A percentile compares a stretch with the other conserved stretches of the same genome.
These are phyloP conservation scores for Erysimum cheiranthoides DNA, from an alignment of 345 rosid genomes.

Conservation along the genomic window DNA sequence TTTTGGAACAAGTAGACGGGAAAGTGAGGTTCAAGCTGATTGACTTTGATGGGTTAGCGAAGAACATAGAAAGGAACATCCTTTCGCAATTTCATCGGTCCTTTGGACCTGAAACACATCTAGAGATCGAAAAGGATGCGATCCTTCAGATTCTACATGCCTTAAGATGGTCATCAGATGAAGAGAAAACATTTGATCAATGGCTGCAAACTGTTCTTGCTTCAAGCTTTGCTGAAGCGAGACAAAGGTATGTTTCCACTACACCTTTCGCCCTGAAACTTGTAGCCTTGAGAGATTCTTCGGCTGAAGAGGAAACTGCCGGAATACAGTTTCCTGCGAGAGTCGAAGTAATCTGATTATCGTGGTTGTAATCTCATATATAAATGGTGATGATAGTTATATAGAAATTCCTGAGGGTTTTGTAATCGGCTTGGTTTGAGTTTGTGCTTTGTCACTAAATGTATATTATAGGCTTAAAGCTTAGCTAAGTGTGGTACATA, in stretches of 20 bases:
- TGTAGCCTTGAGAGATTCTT: constrained; percentile 43
- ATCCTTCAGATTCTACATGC: constrained; percentile 62
- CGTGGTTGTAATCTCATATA: background rate
- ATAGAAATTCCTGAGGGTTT: constrained; percentile 24
- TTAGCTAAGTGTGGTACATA: constrained; percentile 30
- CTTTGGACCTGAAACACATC: constrained; percentile 50
- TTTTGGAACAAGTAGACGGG: constrained; percentile 56
- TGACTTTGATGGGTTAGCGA: constrained; percentile 63
- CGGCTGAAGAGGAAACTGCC: constrained; percentile 48
- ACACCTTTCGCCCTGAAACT: constrained; percentile 50
- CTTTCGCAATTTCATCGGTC: constrained; percentile 42
- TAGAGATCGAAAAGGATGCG: constrained; percentile 61
- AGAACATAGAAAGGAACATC: constrained; percentile 48
- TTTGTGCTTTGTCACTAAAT: constrained; percentile 39
- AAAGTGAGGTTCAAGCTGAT: constrained; percentile 61
- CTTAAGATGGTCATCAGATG: constrained; percentile 57
- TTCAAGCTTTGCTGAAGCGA: constrained; percentile 54
- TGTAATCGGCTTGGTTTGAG: constrained; percentile 47
- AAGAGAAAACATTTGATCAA: constrained; percentile 47
- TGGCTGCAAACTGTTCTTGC: constrained; percentile 64
- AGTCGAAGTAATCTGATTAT: constrained; percentile 32
- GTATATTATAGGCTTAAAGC: constrained; percentile 37
- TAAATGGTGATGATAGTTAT: constrained; percentile 28
- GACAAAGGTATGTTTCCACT: constrained; percentile 29
- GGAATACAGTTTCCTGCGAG: constrained; percentile 56